Percentiles rank a stretch among this genome's conserved stretches.
Evolutionary conservation across 2,329 filamentous ascomycete genomes (phyloP).

Genomic region (Paracorniculantispora psalliotae): DNA sequence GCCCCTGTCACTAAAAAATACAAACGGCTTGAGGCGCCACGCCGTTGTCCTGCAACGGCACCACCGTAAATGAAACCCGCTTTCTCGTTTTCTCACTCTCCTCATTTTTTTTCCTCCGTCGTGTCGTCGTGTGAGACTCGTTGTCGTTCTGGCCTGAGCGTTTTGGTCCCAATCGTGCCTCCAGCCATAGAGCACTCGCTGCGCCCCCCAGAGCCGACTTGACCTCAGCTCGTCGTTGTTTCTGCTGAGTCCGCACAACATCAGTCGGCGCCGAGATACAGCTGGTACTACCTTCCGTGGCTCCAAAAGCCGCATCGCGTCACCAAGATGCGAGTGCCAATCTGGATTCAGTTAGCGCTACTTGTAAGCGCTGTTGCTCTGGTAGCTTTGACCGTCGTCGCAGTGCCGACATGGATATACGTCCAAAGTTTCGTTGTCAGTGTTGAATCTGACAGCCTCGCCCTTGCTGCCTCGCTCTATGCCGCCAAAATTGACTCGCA

Average conservation of each 20-base stretch:
- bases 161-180: not conserved
- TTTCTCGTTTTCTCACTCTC: not conserved
- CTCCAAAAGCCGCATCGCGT: not conserved
- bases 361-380: constrained; percentile 74
- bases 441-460: constrained; percentile 57
- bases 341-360: constrained; percentile 78
- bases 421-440: constrained; percentile 49
- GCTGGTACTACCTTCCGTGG: not conserved
- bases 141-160: not conserved
- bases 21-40: not conserved
- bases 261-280: not conserved
- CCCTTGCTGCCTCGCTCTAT: constrained; percentile 80
- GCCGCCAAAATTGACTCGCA: constrained; percentile 75
- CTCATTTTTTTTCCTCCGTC: not conserved
- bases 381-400: constrained; percentile 69
- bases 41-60: not conserved
- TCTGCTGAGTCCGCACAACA: not conserved
- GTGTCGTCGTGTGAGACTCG: too few species aligned
- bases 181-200: not conserved
- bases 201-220: not conserved
- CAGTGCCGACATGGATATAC: constrained; percentile 67
- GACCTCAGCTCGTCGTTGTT: not conserved
- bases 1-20: not conserved
- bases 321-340: constrained; percentile 70
- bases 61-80: not conserved